Conservation (phyloP, 805 yeast genomes). For the Zygotorulaspora danielsina region DNA sequence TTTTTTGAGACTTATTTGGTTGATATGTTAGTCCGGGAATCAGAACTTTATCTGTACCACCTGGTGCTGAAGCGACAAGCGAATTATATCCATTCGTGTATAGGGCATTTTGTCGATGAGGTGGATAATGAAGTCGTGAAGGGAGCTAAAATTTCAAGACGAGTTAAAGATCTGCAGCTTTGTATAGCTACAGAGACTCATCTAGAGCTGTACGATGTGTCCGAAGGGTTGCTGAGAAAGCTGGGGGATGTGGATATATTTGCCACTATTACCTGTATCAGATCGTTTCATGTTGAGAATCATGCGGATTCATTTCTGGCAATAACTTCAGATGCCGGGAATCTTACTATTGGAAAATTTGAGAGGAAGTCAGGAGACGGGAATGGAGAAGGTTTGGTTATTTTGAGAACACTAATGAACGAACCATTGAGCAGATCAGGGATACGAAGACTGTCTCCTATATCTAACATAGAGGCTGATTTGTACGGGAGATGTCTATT, state of each 20-base stretch:
- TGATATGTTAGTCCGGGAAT: slow-evolving; percentile 19
- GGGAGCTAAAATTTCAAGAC: slow-evolving; percentile 3
- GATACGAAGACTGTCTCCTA: slow-evolving; percentile 69
- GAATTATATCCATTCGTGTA: slow-evolving; percentile 49
- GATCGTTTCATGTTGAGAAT: slow-evolving; percentile 50
- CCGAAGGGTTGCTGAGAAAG: slow-evolving; percentile 51
- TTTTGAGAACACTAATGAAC: slow-evolving; percentile 43
- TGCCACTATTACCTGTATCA: slow-evolving; percentile 53
- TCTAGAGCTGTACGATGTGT: slow-evolving; percentile 39
- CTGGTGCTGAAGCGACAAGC: slow-evolving; percentile 64
- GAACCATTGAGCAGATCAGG: slow-evolving; percentile 76
- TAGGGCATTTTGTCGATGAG: slow-evolving; percentile 59
- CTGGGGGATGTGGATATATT: slow-evolving; percentile 47
- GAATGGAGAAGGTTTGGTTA: not conserved
- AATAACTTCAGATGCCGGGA: slow-evolving; percentile 77
- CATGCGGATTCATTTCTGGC: slow-evolving; percentile 54
- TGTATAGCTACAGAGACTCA: slow-evolving; percentile 34
- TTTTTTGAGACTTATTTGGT: too few relatives aligned
- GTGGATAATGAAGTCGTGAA: not conserved
- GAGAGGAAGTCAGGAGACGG: slow-evolving; percentile 17
- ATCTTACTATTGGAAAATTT: slow-evolving; percentile 51
- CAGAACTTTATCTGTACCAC: slow-evolving; percentile 52
- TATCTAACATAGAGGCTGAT: slow-evolving; percentile 65
- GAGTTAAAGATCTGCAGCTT: slow-evolving; percentile 22
- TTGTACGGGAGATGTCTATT: slow-evolving; percentile 66